phyloP scores from a whole-genome alignment of 352 stramenopile species.

The Phytophthora boehmeriae region DNA sequence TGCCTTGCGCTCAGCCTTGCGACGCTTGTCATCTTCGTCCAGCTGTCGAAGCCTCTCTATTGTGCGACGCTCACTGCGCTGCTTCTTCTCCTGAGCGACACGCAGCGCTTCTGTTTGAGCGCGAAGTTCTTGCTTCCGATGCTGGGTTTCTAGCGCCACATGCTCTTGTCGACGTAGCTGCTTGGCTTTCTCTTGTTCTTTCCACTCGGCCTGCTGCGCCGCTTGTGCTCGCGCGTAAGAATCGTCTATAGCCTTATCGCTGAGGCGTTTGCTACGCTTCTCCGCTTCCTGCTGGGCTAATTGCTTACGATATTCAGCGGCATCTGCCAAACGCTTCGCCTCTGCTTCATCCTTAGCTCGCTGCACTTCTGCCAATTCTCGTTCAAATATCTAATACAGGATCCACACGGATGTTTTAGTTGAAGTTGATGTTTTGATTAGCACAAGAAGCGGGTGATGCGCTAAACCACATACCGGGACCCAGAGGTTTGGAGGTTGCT shows the following conservation, averaged over 20 bases:
- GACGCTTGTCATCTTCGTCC: slow-evolving; percentile 52
- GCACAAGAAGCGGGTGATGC: not conserved
- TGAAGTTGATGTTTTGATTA: slow-evolving; percentile 1
- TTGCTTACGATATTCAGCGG: slow-evolving; percentile 43
- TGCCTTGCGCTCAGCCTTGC: slow-evolving; percentile 53
- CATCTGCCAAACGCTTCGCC: slow-evolving; percentile 43
- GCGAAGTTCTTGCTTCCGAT: slow-evolving; percentile 51
- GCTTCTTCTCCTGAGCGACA: slow-evolving; percentile 41
- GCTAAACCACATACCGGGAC: slow-evolving; percentile 39
- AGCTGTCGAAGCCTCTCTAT: slow-evolving; percentile 46
- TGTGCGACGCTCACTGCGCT: slow-evolving; percentile 47
- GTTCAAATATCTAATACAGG: slow-evolving; percentile 55
- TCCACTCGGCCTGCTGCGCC: slow-evolving; percentile 47
- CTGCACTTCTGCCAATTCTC: slow-evolving; percentile 57
- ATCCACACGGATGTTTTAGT: not conserved
- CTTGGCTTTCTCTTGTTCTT: slow-evolving; percentile 44
- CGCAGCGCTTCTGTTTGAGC: slow-evolving; percentile 41
- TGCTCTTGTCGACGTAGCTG: slow-evolving; percentile 33
- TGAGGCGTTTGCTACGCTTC: slow-evolving; percentile 34
- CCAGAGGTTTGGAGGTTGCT: slow-evolving; percentile 62
- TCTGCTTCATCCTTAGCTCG: slow-evolving; percentile 56
- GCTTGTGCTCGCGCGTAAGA: slow-evolving; percentile 44
- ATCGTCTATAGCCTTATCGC: slow-evolving; percentile 40
- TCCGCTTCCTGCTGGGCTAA: slow-evolving; percentile 50
- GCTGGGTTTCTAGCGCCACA: slow-evolving; percentile 45